Percentiles rank a stretch among this genome's conserved stretches.
phyloP scores from a whole-genome alignment of 2,329 filamentous ascomycete genomes.

The Fusarium secorum region DNA sequence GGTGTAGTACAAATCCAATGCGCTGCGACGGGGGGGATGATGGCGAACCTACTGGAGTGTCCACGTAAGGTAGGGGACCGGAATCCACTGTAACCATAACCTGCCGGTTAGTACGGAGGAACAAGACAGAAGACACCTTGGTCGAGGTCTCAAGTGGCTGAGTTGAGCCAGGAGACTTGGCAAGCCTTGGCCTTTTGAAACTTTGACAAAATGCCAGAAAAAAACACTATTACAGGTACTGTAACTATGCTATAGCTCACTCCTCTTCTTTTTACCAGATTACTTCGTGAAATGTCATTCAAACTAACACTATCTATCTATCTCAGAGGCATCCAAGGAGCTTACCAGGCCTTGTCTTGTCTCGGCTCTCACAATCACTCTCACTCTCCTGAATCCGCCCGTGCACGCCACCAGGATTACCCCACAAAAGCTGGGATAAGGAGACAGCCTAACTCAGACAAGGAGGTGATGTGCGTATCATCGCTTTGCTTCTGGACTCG shows the following conservation, averaged over 20 bases:
- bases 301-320: neutral
- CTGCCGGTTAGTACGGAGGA: slow-evolving; percentile 32
- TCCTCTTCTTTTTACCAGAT: neutral
- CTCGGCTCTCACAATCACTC: neutral
- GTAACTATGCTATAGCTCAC: neutral
- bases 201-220: neutral
- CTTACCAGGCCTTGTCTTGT: neutral
- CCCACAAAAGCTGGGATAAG: slow-evolving; percentile 39
- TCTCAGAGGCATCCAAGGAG: slow-evolving; percentile 33
- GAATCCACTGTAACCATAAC: slow-evolving; percentile 32
- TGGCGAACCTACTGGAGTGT: slow-evolving; percentile 36
- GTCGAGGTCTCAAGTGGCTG: slow-evolving; percentile 26
- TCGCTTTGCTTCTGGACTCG: neutral
- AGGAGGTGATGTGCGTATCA: slow-evolving; percentile 24
- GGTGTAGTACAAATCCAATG: slow-evolving; percentile 13
- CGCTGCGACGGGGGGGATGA: slow-evolving; percentile 31
- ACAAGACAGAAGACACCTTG: neutral
- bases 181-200: slow-evolving; percentile 5
- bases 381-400: slow-evolving; percentile 31
- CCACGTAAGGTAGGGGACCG: slow-evolving; percentile 43
- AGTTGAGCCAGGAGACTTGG: slow-evolving; percentile 32
- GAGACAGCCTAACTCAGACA: slow-evolving; percentile 30
- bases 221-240: neutral
- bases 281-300: neutral
- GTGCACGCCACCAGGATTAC: slow-evolving; percentile 35